Base-by-base conservation (phyloP, 805 yeast genomes). In the Metschnikowia hibisci region DNA sequence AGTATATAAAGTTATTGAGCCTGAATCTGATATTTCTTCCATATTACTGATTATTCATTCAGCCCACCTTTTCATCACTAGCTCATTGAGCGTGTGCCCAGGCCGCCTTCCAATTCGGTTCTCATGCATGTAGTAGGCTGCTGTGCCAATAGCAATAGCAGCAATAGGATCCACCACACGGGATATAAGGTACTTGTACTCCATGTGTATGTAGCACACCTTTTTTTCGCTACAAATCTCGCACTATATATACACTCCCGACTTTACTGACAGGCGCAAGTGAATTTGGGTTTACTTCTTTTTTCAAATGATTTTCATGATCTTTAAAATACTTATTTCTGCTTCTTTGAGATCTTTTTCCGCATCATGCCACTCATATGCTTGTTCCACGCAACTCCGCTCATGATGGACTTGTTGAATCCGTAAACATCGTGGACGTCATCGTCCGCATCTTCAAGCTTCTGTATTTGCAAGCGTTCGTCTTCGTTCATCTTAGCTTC, bases 61-160 rank as follows among this genome's bases (percentile, higher is more conserved):
- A 14, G 28, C 23, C 29, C 42, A 25, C 18, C 32, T 32, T 13
- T 13, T 32, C 28, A 32, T 27, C 16, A 35, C 46, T 41, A 83
- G 63, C 47, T 80, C 84, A 48, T 75, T 72, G 54, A 84, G 61
- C 2, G 74, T 62, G 47, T 82, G 87, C 10, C 87, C 88, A 39
- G 71, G 73, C 27, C 72, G 71, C 51, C 86, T 69, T 2, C 76
- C 78, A 1, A 71, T 71, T 51, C 85, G 69, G 46, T 57, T 63
- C 57, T 85, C 95, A 50, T 81, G 80, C 8, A 80, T 63, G 50
- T 76, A 81, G 58, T 80, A 85, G 4, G 88, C 78, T 6, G 76
- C 62, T 0, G 75, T 71, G 1, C 95, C 95, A 2, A 84, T 72
- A 0, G 70, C 57, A 3, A 84, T 54, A 2, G 84, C 90, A 48